A percentile compares a stretch with the other conserved stretches of the same genome.
These are phyloP conservation scores for Multifurca ochricompacta DNA, from an alignment of 768 basidiomycete species.

Conservation along the genomic window DNA sequence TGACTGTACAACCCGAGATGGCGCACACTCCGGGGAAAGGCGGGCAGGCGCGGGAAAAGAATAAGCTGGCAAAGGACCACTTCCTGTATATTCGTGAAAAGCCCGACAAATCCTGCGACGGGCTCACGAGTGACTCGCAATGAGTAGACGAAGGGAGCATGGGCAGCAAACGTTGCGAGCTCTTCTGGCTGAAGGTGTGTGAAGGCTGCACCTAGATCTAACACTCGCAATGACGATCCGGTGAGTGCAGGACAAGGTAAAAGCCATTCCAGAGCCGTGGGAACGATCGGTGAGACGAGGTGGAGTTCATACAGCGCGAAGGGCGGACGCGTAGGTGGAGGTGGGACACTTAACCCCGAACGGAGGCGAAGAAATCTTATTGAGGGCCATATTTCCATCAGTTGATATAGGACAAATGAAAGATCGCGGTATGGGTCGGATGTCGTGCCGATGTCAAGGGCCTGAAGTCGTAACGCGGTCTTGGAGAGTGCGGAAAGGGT, in stretches of 20 bases:
- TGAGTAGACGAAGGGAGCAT: not conserved
- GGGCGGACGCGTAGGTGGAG: not conserved
- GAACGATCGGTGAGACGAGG: not conserved
- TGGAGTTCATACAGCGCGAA: not conserved
- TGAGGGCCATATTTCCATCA: not conserved
- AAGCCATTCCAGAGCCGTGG: not conserved
- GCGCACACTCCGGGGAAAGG: not conserved
- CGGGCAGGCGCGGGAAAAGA: not conserved
- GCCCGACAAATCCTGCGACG: not conserved
- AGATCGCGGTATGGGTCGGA: not conserved
- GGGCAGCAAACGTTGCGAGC: not conserved
- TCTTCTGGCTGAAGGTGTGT: not conserved
- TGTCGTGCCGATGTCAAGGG: not conserved
- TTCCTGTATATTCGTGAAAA: not conserved
- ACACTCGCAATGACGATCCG: not conserved
- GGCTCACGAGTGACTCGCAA: not conserved
- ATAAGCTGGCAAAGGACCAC: not conserved
- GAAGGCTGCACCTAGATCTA: not conserved
- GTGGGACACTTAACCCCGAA: not conserved
- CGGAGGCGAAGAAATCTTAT: not conserved
- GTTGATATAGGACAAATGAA: not conserved
- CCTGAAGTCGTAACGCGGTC: not conserved
- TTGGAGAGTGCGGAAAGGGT: not conserved
- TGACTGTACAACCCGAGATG: not conserved
- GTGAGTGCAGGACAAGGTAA: not conserved